A percentile compares a stretch with the other conserved stretches of the same genome.
phyloP scores from a whole-genome alignment of 345 rosid genomes.

The rapeseed (Brassica napus) region DNA sequence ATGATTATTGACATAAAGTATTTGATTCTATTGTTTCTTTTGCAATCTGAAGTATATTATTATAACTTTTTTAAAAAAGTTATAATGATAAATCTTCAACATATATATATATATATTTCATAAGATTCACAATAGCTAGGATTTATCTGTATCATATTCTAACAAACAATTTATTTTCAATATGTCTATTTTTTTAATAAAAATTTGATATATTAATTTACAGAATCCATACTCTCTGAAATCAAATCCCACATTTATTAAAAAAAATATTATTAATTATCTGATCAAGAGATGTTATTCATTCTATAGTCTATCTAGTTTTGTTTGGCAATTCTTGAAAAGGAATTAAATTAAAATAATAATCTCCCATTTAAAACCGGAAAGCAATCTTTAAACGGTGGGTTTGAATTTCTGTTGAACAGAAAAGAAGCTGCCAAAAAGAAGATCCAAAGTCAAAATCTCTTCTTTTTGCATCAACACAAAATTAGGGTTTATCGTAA shows the following conservation, averaged over 20 bases:
- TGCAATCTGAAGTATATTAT: background rate
- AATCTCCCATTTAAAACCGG: constrained; percentile 16
- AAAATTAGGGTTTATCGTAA: constrained; percentile 36
- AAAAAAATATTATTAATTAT: background rate
- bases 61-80: background rate
- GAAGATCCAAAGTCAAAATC: constrained; percentile 24
- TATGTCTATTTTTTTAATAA: no score
- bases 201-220: background rate
- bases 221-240: background rate
- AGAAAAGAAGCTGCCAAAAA: constrained; percentile 32
- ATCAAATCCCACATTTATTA: background rate
- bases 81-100: background rate
- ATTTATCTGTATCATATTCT: background rate
- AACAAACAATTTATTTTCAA: background rate
- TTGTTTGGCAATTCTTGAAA: background rate
- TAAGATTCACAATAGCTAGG: background rate
- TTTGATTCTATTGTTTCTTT: background rate
- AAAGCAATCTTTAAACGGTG: constrained; percentile 33
- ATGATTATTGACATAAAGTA: background rate
- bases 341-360: background rate
- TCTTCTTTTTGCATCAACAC: constrained; percentile 22
- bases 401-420: constrained; percentile 39
- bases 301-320: background rate
- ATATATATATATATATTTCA: background rate
- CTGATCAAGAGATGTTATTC: background rate